These are phyloP conservation scores for Clathrus columnatus DNA, from an alignment of 768 basidiomycete species.

Conservation along the genomic window DNA sequence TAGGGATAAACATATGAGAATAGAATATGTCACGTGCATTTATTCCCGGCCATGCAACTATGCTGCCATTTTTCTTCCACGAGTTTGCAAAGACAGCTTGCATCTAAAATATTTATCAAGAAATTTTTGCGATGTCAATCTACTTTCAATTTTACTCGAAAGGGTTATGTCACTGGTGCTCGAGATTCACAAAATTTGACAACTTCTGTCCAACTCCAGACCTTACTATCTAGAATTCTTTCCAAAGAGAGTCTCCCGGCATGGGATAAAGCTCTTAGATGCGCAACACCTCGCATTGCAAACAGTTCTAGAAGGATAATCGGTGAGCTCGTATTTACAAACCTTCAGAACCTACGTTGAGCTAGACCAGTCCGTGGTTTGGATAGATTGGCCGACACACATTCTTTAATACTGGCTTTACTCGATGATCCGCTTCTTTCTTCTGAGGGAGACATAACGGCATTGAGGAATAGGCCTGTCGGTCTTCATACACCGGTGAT, in stretches of 20 bases:
- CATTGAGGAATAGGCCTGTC: neutral
- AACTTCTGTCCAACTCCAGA: neutral
- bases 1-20: too few species aligned
- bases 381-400: slow-evolving; percentile 44
- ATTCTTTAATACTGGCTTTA: slow-evolving; percentile 59
- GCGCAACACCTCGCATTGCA: neutral
- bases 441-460: slow-evolving; percentile 25
- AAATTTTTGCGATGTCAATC: too few species aligned
- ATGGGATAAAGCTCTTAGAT: neutral
- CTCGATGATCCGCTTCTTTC: slow-evolving; percentile 62
- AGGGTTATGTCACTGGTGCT: neutral
- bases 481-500: neutral
- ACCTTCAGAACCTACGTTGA: too few species aligned
- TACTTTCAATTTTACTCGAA: neutral
- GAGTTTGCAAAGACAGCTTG: neutral
- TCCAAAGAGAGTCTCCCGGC: neutral
- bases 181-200: neutral
- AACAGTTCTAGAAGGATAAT: slow-evolving; percentile 27
- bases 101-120: neutral
- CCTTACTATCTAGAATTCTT: neutral
- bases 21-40: too few species aligned
- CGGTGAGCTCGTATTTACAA: slow-evolving; percentile 30
- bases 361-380: slow-evolving; percentile 43
- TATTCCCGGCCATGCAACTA: too few species aligned
- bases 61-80: neutral